Evolutionary conservation across 768 basidiomycete species (phyloP), one percentile per base, ranked within the genome.

Genomic region (Agrocybe chaxingu): DNA sequence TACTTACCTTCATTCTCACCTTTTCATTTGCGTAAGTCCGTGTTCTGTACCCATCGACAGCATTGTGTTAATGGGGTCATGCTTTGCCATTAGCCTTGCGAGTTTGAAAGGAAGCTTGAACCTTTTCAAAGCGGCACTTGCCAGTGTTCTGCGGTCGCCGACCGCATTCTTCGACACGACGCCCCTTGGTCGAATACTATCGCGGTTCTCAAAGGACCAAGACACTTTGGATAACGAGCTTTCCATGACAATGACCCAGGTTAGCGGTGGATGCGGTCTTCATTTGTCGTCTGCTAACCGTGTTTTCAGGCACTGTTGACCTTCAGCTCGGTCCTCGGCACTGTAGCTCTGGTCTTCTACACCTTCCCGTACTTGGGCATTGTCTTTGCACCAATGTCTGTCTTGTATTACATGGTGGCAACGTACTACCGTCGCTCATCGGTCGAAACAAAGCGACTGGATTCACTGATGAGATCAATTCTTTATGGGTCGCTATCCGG

Each of bases 131-230:
- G 63, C 70, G 5, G 85, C 85, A 0, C 66, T 89, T 7, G 64
- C 50, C 2, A 69, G 72, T 8, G 82, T 91, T 4, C 60, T 91
- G 48, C 68, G 76, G 2, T 85, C 85, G 6, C 82, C 87, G 0
- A 66, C 75, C 0, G 75, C 82, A 3, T 89, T 87, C 70, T 88
- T 87, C 60, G 87, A 90, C 59, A 84, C 85, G 0, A 88, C 86
- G 0, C 84, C 84, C 1, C 73, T 84, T 61, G 84, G 83, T 1
- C 69, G 82, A 30, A 78, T 84, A 35, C 68, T 79, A 35, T 81
- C 81, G 3, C 70, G 79, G 3, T 63, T 85, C n/a, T 81, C 82
- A 2, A 84, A 82, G 57, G 83, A 85, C 59, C 81, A 84, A 63
- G 80, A 83, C 53, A 78, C 73, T 1, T 66, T 84, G 11, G 83